Conservation (phyloP, 345 rosid genomes). For the Geranium rotundifolium region DNA sequence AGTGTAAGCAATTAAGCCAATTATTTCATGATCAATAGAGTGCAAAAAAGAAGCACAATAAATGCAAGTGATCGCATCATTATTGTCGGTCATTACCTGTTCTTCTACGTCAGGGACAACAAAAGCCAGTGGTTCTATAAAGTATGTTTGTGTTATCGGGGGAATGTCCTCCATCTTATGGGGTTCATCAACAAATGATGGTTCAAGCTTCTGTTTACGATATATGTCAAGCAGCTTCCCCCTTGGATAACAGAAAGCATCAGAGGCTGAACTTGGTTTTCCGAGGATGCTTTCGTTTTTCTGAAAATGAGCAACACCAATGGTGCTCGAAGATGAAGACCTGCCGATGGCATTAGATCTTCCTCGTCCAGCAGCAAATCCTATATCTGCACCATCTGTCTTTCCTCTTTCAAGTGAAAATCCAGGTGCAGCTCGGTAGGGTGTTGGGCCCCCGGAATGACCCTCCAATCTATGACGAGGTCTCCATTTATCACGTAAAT, state of each 20-base stretch:
- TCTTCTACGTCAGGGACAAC: constrained; percentile 62
- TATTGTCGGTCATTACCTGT: constrained; percentile 31
- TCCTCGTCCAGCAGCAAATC: constrained; percentile 77
- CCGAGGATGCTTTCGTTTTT: constrained; percentile 31
- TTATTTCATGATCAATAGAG: too few species aligned
- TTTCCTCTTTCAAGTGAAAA: constrained; percentile 63
- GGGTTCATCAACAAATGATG: constrained; percentile 22
- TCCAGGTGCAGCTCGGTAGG: constrained; percentile 74
- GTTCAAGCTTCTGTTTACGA: constrained; percentile 30
- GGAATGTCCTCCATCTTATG: constrained; percentile 42
- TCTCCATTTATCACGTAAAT: constrained; percentile 94
- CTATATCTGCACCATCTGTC: constrained; percentile 45
- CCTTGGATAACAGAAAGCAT: constrained; percentile 50
- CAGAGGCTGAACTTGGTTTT: constrained; percentile 18
- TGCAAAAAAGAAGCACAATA: too few species aligned
- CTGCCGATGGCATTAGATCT: constrained; percentile 36
- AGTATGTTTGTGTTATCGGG: constrained; percentile 29
- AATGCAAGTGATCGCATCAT: too few species aligned
- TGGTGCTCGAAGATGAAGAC: constrained; percentile 12
- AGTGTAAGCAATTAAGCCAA: too few species aligned
- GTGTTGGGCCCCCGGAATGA: constrained; percentile 38
- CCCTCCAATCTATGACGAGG: constrained; percentile 81
- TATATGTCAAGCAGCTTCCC: constrained; percentile 70
- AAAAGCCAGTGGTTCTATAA: constrained; percentile 60
- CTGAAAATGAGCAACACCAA: constrained; percentile 15